Base-by-base conservation (phyloP, 305 asterid species). In the Plantago coronopus region DNA sequence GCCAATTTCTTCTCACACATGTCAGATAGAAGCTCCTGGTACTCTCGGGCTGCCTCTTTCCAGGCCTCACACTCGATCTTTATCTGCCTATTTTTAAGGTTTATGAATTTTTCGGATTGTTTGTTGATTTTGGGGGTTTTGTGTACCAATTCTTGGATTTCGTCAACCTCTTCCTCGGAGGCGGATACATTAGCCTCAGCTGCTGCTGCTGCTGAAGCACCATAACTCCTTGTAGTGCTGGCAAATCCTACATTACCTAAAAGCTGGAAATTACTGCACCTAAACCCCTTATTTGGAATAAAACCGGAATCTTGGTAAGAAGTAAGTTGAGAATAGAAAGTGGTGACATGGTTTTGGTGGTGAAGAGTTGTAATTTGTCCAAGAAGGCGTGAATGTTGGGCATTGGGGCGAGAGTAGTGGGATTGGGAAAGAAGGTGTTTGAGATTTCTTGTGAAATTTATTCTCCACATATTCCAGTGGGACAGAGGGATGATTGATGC, bases 1-100 rank as follows among this genome's bases (percentile, higher is more conserved):
- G 97, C 96, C 76, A 89, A 70, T 73, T 87, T 93, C 21, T 93
- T 96, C 88, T 93, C 87, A 67, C 99, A 93, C 99, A 93, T 93
- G 61, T 89, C 99, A 43, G 29, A 68, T 65, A 89, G 57, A 47
- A 93, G 82, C 83, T 93, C 97, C 56, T 84, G 87, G 70, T 93
- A 93, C 63, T 93, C 99, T 65, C 44, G 87, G 0, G 97, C 99
- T 0, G 97, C 97, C 49, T 85, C 81, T 59, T 85, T 78, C 99
- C 97, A 89, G 0, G 99, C 97, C 69, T 89, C 97, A 0, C 97
- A 85, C 80, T 93, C 99, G 57, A 72, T 62, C 77, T 85, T 85
- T 56, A 89, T 76, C 69, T 93, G 99, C 61, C 89, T 81, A 76
- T 83, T 81, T 62, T 94, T 79, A 31, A 93, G 87, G 25, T 48